Evolutionary conservation across 495 filamentous ascomycete genomes (phyloP).

Genomic region (Pyrenopolyporus hunteri): DNA sequence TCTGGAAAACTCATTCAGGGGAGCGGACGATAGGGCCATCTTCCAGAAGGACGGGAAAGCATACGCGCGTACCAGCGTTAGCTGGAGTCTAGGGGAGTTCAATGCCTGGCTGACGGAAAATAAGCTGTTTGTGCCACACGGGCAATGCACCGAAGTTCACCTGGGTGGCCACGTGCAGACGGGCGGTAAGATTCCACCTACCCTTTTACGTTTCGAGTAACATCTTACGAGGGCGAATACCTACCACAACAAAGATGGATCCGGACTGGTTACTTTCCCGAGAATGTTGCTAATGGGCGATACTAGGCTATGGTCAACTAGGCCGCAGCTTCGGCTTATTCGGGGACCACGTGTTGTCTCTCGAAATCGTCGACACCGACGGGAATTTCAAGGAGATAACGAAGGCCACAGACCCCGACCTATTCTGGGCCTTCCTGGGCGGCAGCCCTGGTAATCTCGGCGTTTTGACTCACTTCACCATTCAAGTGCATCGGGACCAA

Average conservation of each 20-base stretch:
- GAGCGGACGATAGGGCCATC: slow-evolving; percentile 33
- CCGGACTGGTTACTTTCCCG: too few species aligned
- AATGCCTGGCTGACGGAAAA: slow-evolving; percentile 44
- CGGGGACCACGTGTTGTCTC: slow-evolving; percentile 48
- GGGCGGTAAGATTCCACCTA: slow-evolving; percentile 35
- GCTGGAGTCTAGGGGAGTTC: slow-evolving; percentile 48
- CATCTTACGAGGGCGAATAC: background rate
- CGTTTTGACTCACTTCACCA: slow-evolving; percentile 50
- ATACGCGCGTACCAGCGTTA: slow-evolving; percentile 47
- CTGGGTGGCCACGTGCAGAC: slow-evolving; percentile 53
- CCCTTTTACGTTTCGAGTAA: background rate
- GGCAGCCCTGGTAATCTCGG: slow-evolving; percentile 54
- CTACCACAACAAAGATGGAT: too few species aligned
- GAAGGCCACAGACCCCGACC: slow-evolving; percentile 44
- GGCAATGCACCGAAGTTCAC: slow-evolving; percentile 50
- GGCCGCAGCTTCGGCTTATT: slow-evolving; percentile 51
- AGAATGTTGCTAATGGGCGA: background rate
- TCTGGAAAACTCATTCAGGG: slow-evolving; percentile 43
- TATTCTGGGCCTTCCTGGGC: slow-evolving; percentile 51
- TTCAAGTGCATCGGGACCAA: slow-evolving; percentile 47
- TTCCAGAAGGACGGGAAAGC: slow-evolving; percentile 43
- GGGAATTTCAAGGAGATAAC: slow-evolving; percentile 47
- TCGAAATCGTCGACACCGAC: slow-evolving; percentile 49
- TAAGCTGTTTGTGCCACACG: slow-evolving; percentile 50
- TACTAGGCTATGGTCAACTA: slow-evolving; percentile 47